Evolutionary conservation across 345 rosid species (phyloP), one percentile per base, ranked within the genome.

Genomic region (Populus euphratica): DNA sequence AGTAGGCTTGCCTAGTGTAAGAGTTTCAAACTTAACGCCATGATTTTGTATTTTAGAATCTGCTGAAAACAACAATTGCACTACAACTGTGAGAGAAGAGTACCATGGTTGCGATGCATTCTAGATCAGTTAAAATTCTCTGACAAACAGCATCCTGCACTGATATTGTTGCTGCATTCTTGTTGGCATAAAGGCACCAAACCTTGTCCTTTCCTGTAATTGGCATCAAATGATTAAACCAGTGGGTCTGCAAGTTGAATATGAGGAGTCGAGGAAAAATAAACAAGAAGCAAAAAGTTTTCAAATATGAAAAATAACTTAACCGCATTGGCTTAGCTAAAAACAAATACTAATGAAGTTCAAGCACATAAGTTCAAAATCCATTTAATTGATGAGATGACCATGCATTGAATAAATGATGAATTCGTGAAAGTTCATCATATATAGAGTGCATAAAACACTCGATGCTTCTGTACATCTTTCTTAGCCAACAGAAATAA

Each of bases 101-200:
- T 74, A 86, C 92, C 91, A 63, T 54, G 68, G 67, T 44, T 8
- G 86, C 74, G 49, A 38, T 73, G 75, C 75, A 21, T 65, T 78
- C 87, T 70, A 38, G 72, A 81, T 81, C 83, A 47, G 73, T 77
- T 63, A 87, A 80, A 79, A 79, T 63, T 59, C 76, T 82, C 69
- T 72, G 52, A 72, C 81, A 79, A 70, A 93, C 84, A 70, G 84
- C 85, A 33, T 91, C 88, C 78, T 86, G 86, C 80, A 88, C 91
- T 0, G 99, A 87, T 78, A 69, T 82, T 71, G 86, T 76, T 43
- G 56, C 83, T n/a, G 84, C 89, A 85, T 87, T 90, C 77, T 90
- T 91, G 82, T 82, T 93, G 29, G 99, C 98, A 83, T 95, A 92
- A 76, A 93, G 96, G 84, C 99, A 95, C 91, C 96, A 86, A 6